phyloP scores from a whole-genome alignment of 2,329 filamentous ascomycete genomes.

The Geosmithia flava region DNA sequence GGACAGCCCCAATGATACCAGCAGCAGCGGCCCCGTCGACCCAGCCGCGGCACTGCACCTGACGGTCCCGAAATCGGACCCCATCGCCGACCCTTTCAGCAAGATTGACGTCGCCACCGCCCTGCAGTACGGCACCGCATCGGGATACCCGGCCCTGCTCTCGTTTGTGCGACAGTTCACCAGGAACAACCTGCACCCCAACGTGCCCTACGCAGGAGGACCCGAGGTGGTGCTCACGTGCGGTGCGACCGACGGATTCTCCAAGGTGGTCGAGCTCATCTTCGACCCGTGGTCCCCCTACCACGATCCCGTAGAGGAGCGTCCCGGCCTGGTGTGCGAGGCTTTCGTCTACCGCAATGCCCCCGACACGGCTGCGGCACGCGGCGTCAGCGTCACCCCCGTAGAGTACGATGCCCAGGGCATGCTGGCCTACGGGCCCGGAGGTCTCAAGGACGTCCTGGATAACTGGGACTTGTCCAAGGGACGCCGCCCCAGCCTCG shows the following conservation, averaged over 20 bases:
- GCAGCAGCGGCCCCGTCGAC: slow-evolving; percentile 4
- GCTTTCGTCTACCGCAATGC: slow-evolving; percentile 72
- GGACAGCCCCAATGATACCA: slow-evolving; percentile 42
- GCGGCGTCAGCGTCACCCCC: slow-evolving; percentile 60
- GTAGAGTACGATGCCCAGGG: slow-evolving; percentile 69
- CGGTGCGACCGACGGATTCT: slow-evolving; percentile 76
- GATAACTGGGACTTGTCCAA: slow-evolving; percentile 67
- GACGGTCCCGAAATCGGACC: slow-evolving; percentile 55
- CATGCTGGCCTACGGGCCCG: slow-evolving; percentile 62
- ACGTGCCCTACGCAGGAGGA: slow-evolving; percentile 64
- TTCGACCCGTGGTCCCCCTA: slow-evolving; percentile 63
- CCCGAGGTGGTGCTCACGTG: slow-evolving; percentile 69
- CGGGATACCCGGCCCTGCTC: slow-evolving; percentile 69
- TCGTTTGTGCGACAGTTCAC: slow-evolving; percentile 71
- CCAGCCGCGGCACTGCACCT: slow-evolving; percentile 37
- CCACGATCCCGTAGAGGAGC: slow-evolving; percentile 51
- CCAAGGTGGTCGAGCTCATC: slow-evolving; percentile 65
- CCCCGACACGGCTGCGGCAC: slow-evolving; percentile 51
- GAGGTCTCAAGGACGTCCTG: slow-evolving; percentile 66
- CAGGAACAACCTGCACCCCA: slow-evolving; percentile 64
- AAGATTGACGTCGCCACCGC: slow-evolving; percentile 74
- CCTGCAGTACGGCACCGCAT: slow-evolving; percentile 75
- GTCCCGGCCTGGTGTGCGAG: slow-evolving; percentile 71
- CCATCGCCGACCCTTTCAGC: slow-evolving; percentile 44
- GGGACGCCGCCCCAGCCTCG: slow-evolving; percentile 66